phyloP scores from a whole-genome alignment of 306 rosid species.

The Citrullus amarus region DNA sequence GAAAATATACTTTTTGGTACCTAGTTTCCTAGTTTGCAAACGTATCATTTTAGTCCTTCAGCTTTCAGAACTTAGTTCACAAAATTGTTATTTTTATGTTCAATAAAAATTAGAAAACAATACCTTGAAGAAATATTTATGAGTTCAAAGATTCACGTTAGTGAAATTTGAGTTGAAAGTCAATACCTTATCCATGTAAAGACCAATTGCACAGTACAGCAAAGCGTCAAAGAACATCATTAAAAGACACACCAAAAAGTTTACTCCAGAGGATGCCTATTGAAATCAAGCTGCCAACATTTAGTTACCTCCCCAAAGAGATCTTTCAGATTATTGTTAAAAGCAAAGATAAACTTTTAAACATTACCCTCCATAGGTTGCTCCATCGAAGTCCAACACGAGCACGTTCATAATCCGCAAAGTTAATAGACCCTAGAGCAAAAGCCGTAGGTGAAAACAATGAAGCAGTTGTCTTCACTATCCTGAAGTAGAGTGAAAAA shows the following conservation, averaged over 20 bases:
- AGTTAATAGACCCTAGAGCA: slow-evolving; percentile 85
- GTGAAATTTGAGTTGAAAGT: background rate
- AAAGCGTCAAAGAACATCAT: slow-evolving; percentile 81
- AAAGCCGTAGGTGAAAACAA: slow-evolving; percentile 92
- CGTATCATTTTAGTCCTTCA: background rate
- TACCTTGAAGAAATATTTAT: background rate
- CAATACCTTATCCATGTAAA: slow-evolving; percentile 85
- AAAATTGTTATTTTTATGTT: background rate
- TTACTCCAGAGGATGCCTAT: slow-evolving; percentile 92
- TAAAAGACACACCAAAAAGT: slow-evolving; percentile 66
- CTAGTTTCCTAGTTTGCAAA: background rate
- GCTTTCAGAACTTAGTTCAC: background rate
- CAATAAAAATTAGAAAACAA: background rate
- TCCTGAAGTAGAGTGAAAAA: slow-evolving; percentile 28
- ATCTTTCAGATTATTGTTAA: background rate
- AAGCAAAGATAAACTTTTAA: background rate
- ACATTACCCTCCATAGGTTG: slow-evolving; percentile 72
- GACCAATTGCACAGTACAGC: slow-evolving; percentile 75
- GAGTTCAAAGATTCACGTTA: background rate
- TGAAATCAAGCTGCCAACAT: slow-evolving; percentile 15
- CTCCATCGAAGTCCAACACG: slow-evolving; percentile 99
- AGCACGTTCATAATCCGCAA: slow-evolving; percentile 97
- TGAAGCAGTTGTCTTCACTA: slow-evolving; percentile 71
- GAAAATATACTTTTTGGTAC: background rate
- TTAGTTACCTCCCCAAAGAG: background rate